Evolutionary conservation across 495 filamentous ascomycete species (phyloP).

Genomic region (Corynascus novoguineensis): DNA sequence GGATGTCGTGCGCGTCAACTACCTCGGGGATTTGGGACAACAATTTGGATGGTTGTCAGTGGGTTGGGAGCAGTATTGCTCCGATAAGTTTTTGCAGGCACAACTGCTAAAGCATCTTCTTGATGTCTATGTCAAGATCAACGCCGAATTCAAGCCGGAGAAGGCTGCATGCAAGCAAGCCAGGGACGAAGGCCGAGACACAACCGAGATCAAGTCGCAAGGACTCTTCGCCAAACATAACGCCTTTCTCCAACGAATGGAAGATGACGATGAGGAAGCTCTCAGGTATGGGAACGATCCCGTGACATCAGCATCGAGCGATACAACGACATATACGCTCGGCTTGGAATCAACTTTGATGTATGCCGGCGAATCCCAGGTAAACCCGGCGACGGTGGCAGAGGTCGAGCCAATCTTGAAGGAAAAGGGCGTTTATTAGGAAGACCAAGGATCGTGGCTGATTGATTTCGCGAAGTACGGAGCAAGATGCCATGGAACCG

Average conservation of each 20-base stretch:
- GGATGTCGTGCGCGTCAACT: constrained; percentile 60
- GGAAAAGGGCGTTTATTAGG: constrained; percentile 65
- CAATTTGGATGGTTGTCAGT: constrained; percentile 57
- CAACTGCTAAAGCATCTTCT: constrained; percentile 61
- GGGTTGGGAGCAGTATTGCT: constrained; percentile 53
- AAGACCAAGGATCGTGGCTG: constrained; percentile 80
- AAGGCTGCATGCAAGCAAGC: constrained; percentile 44
- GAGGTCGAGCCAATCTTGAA: constrained; percentile 57
- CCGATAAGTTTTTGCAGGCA: constrained; percentile 47
- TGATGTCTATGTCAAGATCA: constrained; percentile 58
- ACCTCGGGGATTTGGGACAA: constrained; percentile 63
- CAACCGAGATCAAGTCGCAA: constrained; percentile 41
- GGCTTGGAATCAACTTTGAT: constrained; percentile 78
- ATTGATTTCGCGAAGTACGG: constrained; percentile 75
- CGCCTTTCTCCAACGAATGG: constrained; percentile 87
- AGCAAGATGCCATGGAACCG: constrained; percentile 50
- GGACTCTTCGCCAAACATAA: constrained; percentile 56
- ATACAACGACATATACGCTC: constrained; percentile 54
- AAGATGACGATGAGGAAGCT: constrained; percentile 67
- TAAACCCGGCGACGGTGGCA: constrained; percentile 73
- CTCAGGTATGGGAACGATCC: constrained; percentile 80
- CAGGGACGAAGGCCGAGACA: constrained; percentile 47
- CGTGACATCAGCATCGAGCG: constrained; percentile 80
- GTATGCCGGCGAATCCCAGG: constrained; percentile 88
- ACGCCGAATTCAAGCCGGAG: constrained; percentile 49